phyloP scores from a whole-genome alignment of 176 grass and related monocot species.

The Chloris gayana region DNA sequence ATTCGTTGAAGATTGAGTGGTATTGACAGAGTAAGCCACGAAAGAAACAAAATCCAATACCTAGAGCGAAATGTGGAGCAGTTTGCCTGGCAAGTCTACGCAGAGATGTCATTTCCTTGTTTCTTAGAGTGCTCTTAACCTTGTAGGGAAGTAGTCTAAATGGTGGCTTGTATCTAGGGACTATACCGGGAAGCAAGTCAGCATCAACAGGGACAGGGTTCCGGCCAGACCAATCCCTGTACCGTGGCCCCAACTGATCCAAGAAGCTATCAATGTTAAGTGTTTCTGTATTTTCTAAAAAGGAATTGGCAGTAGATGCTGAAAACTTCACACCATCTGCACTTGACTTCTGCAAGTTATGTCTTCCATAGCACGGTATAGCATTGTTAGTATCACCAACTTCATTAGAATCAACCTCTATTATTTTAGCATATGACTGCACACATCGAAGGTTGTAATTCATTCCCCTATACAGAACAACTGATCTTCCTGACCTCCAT shows the following conservation, averaged over 20 bases:
- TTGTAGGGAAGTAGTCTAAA: constrained; percentile 81
- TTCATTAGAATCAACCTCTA: constrained; percentile 24
- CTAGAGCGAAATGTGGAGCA: constrained; percentile 90
- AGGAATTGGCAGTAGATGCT: constrained; percentile 5
- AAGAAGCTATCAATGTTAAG: constrained; percentile 72
- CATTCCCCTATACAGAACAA: constrained; percentile 89
- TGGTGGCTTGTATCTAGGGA: constrained; percentile 77
- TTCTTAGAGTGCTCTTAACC: constrained; percentile 59
- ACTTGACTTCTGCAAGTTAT: constrained; percentile 24
- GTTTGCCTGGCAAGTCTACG: constrained; percentile 86
- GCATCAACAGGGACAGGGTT: constrained; percentile 88
- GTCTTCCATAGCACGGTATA: neutral
- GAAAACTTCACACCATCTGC: constrained; percentile 16
- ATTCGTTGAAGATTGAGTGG: neutral
- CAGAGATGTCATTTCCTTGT: constrained; percentile 74
- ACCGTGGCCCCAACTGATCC: constrained; percentile 84
- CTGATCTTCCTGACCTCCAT: constrained; percentile 89
- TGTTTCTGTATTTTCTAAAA: constrained; percentile 38
- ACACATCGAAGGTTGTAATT: constrained; percentile 78
- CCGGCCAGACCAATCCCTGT: constrained; percentile 83
- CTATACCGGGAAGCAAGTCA: constrained; percentile 76
- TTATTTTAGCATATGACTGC: constrained; percentile 67
- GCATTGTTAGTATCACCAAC: neutral
- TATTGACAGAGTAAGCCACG: neutral
- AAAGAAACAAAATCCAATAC: constrained; percentile 38